Evolutionary conservation across 495 filamentous ascomycete species (phyloP).

Genomic region (Daldinia decipiens): DNA sequence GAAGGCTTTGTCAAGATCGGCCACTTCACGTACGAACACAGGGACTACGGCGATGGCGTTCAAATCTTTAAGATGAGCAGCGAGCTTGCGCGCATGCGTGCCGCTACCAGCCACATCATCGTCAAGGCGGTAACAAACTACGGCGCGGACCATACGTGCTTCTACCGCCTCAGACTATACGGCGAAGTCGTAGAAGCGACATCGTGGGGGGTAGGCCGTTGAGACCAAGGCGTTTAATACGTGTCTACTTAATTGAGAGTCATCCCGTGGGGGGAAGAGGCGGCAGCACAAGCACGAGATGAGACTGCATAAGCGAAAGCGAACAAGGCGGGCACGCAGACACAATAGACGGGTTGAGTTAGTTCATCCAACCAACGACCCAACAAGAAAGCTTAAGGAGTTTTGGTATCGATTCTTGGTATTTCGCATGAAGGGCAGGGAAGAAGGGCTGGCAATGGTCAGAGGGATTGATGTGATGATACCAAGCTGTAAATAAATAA

Average conservation of each 20-base stretch:
- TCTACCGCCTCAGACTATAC: constrained; percentile 68
- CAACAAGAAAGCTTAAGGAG: constrained; percentile 2
- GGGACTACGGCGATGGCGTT: constrained; percentile 54
- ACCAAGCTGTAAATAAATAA: constrained; percentile 20
- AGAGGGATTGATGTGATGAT: constrained; percentile 23
- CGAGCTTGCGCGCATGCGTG: constrained; percentile 49
- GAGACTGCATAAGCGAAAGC: neutral
- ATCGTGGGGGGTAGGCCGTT: neutral
- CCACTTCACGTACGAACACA: constrained; percentile 61
- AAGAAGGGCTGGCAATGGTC: neutral
- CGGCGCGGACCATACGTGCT: constrained; percentile 67
- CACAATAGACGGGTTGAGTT: neutral
- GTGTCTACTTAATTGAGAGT: neutral
- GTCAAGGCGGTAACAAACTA: constrained; percentile 65
- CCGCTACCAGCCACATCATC: constrained; percentile 55
- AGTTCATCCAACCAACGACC: neutral
- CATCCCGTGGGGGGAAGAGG: neutral
- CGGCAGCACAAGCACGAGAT: neutral
- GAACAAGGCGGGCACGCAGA: neutral
- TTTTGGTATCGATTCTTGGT: constrained; percentile 19
- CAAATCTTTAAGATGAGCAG: constrained; percentile 61
- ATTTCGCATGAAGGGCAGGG: neutral
- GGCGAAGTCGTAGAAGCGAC: constrained; percentile 52
- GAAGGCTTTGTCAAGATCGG: constrained; percentile 62
- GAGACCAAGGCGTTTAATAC: neutral